Evolutionary conservation across 1,139 yeast genomes (phyloP).

Genomic region (Candida sp.): DNA sequence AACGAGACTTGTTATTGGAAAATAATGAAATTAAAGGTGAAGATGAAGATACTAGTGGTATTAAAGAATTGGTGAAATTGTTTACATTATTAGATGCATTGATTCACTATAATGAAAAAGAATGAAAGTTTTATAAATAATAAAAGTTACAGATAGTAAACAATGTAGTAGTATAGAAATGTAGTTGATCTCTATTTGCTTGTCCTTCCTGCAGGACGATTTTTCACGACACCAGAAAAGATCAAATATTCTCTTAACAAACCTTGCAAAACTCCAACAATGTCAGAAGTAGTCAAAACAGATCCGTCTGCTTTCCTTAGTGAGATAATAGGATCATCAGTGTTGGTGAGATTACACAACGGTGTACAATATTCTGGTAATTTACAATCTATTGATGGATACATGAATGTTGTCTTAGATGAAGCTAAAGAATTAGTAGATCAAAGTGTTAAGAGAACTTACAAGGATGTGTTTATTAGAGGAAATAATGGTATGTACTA

Average conservation of each 20-base stretch:
- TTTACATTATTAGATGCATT: conserved; percentile 57
- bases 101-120: conserved; percentile 19
- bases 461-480: conserved; percentile 89
- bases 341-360: conserved; percentile 78
- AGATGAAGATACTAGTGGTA: conserved; percentile 23
- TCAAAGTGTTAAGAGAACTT: conserved; percentile 52
- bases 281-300: conserved; percentile 20
- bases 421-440: conserved; percentile 67
- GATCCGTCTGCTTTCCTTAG: conserved; percentile 79
- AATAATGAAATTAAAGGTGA: conserved; percentile 16
- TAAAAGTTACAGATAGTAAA: no score
- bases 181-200: no score
- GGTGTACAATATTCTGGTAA: conserved; percentile 78
- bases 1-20: conserved; percentile 55
- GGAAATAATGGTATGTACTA: conserved; percentile 81
- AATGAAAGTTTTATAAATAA: background rate
- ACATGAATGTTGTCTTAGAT: conserved; percentile 90
- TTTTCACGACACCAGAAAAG: background rate
- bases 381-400: conserved; percentile 92
- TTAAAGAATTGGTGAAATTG: conserved; percentile 51
- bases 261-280: background rate
- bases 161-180: no score
- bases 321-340: conserved; percentile 75
- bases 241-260: no score
- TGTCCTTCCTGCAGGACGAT: background rate